A percentile compares a stretch with the other conserved stretches of the same genome.
Evolutionary conservation across 2,329 filamentous ascomycete genomes (phyloP).

Genomic region (Hypoxylon sp.): DNA sequence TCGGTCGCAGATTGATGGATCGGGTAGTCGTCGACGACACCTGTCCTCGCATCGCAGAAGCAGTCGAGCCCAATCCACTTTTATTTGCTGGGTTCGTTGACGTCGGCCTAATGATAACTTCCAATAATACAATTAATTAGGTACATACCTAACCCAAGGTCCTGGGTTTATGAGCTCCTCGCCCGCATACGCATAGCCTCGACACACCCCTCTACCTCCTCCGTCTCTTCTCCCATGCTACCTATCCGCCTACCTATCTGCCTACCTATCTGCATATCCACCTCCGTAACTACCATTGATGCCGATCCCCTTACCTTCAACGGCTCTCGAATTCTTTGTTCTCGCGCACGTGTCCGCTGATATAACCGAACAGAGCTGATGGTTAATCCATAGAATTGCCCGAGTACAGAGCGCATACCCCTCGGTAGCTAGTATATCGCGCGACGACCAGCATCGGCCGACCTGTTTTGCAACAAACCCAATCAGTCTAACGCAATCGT

Average conservation of each 20-base stretch:
- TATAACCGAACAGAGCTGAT: constrained; percentile 17
- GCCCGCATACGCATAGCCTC: constrained; percentile 9
- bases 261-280: constrained; percentile 1
- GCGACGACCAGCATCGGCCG: constrained; percentile 14
- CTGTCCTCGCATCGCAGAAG: constrained; percentile 4
- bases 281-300: not conserved
- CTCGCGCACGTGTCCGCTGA: constrained; percentile 5
- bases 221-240: not conserved
- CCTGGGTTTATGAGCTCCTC: constrained; percentile 11
- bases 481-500: constrained; percentile 3
- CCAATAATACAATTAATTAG: not conserved
- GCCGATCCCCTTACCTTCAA: not conserved
- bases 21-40: constrained; percentile 1
- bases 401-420: constrained; percentile 4
- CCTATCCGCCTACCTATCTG: constrained; percentile 9
- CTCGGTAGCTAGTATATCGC: constrained; percentile 12
- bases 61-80: constrained; percentile 21
- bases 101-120: constrained; percentile 9
- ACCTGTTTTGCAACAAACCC: constrained; percentile 8
- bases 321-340: constrained; percentile 15
- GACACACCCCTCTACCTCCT: not conserved
- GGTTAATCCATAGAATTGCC: constrained; percentile 5
- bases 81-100: not conserved
- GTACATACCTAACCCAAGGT: not conserved
- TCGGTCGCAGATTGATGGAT: constrained; percentile 2